These are phyloP conservation scores for Salvia splendens DNA, from an alignment of 257 asterid genomes.

Conservation along the genomic window DNA sequence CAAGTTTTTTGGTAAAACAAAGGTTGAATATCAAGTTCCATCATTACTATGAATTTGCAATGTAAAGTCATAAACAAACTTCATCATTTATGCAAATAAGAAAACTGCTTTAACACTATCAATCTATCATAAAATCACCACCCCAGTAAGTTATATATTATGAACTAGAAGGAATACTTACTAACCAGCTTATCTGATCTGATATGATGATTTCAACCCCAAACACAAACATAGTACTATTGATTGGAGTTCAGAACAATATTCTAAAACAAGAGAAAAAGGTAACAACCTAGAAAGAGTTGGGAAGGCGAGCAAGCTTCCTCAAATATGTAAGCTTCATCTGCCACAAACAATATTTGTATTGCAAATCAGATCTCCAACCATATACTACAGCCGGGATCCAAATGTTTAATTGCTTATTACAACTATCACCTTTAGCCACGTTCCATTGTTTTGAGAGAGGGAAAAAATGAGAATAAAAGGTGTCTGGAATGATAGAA, in stretches of 20 bases:
- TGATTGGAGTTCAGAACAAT: constrained; percentile 11
- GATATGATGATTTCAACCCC: not conserved
- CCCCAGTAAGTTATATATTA: not conserved
- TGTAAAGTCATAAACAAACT: not conserved
- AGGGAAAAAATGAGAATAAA: not conserved
- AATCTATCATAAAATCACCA: not conserved
- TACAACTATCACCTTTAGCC: not conserved
- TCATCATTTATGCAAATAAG: not conserved
- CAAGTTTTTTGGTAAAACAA: not conserved
- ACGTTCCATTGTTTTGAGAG: not conserved
- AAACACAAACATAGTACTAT: constrained; percentile 10
- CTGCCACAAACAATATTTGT: not conserved
- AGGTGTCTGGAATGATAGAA: not conserved
- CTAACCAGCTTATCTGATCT: constrained; percentile 21
- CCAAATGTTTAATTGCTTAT: not conserved
- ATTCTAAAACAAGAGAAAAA: constrained; percentile 23
- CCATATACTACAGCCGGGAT: constrained; percentile 7
- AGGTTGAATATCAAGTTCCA: not conserved
- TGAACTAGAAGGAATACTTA: constrained; percentile 19
- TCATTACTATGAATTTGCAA: not conserved
- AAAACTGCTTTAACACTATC: not conserved
- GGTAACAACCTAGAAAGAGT: constrained; percentile 78
- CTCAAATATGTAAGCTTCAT: constrained; percentile 67
- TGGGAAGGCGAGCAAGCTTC: constrained; percentile 77
- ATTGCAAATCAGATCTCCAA: not conserved